phyloP scores from a whole-genome alignment of 371 early-diverging fungal species.

The Lichtheimia hyalospora region DNA sequence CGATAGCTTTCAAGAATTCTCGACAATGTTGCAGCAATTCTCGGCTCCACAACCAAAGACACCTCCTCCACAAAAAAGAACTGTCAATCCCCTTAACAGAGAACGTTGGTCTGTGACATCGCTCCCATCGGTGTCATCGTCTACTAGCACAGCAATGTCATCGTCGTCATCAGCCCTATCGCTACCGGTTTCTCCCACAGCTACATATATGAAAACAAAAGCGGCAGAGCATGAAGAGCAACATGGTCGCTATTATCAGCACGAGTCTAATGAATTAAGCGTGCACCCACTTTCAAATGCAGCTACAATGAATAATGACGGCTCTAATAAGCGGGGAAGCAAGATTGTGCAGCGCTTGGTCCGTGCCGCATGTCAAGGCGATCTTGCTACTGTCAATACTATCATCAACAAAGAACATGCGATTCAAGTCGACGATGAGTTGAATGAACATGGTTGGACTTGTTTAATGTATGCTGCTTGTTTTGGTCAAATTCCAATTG shows the following conservation, averaged over 20 bases:
- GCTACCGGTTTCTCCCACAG: not conserved
- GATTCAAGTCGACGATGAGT: not conserved
- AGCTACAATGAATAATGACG: not conserved
- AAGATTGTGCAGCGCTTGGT: constrained; percentile 1
- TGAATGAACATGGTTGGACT: constrained; percentile 54
- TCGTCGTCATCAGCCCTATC: constrained; percentile 5
- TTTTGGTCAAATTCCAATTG: constrained; percentile 77
- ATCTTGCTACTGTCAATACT: constrained; percentile 11
- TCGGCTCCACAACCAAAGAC: constrained; percentile 12
- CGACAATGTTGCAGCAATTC: constrained; percentile 35
- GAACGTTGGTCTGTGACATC: constrained; percentile 11
- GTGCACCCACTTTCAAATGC: too few relatives aligned
- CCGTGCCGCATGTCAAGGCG: constrained; percentile 27
- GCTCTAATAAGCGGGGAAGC: not conserved
- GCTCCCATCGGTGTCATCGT: not conserved
- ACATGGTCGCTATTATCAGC: not conserved
- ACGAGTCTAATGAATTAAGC: too few relatives aligned
- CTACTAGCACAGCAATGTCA: constrained; percentile 2
- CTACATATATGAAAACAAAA: not conserved
- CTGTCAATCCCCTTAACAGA: not conserved
- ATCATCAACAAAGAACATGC: constrained; percentile 4
- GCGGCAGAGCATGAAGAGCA: not conserved
- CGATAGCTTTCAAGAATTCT: constrained; percentile 44
- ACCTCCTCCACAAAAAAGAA: constrained; percentile 1
- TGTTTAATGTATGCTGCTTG: constrained; percentile 86